Evolutionary conservation across 2,329 filamentous ascomycete species (phyloP), one percentile per base, ranked within the genome.

Genomic region (Talaromyces sp.): DNA sequence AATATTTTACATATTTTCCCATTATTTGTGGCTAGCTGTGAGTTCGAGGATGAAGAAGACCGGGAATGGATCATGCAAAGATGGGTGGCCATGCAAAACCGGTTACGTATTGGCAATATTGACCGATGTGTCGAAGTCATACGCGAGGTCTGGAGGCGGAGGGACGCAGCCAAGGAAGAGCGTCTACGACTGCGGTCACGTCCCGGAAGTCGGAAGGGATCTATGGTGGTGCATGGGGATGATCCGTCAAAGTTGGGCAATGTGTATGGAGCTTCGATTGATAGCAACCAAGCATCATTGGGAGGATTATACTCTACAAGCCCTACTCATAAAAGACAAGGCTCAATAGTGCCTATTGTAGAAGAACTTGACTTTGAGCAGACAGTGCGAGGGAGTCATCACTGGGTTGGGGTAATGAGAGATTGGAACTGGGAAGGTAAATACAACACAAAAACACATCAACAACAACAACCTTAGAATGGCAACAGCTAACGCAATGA

Each of bases 351-450:
- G 13, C 60, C 59, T 69, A 72, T 74, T 54, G 57, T 77, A 61
- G 76, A 81, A 66, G 78, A 81, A 49, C 79, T 86, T 67, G 85
- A 88, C 66, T 80, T 80, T 62, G 85, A 88, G 60, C 84, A 86
- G 71, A 89, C 87, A 3, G 86, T 90, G n/a, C 83, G 86, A 68
- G 88, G 89, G 3, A 81, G 81, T 54, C 76, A 89, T 71, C 89
- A 91, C 75, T 91, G 89, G 89, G 80, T 89, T 9, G 86, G 87
- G 43, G 87, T 91, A 49, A 90, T 90, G 89, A 85, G 84, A 67
- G 88, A 90, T 69, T 89, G 87, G 86, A 79, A 82, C n/a, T 91
- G 89, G 88, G 88, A 90, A 82, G 84, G 88, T 89, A 79, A 78
- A 83, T 79, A 70, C 54, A 45, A 52, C 49, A n/a, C 27, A 31